Evolutionary conservation across 106 monocot species (phyloP).

Genomic region (Platanthera zijinensis): DNA sequence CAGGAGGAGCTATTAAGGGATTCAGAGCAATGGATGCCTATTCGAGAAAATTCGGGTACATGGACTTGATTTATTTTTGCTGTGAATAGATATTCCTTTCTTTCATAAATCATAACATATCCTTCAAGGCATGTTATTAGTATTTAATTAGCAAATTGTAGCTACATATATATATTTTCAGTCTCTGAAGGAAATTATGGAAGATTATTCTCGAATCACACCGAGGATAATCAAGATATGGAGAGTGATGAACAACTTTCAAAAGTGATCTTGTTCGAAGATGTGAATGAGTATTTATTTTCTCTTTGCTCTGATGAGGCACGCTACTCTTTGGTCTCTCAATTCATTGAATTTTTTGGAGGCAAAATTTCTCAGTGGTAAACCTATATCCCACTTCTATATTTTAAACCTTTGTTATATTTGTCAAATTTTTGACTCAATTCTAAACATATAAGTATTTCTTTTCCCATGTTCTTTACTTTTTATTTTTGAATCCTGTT

Average conservation of each 20-base stretch:
- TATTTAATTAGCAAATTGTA: neutral
- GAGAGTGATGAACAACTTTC: slow-evolving; percentile 63
- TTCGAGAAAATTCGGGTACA: slow-evolving; percentile 66
- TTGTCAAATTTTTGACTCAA: neutral
- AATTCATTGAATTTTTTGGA: slow-evolving; percentile 87
- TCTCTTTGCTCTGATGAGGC: slow-evolving; percentile 69
- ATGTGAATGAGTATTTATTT: slow-evolving; percentile 81
- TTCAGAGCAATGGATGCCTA: slow-evolving; percentile 84
- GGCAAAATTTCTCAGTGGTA: slow-evolving; percentile 78
- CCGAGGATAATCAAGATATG: slow-evolving; percentile 26
- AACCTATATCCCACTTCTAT: slow-evolving; percentile 5
- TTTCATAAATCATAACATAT: slow-evolving; percentile 10
- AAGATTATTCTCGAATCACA: neutral
- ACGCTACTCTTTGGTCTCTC: slow-evolving; percentile 61
- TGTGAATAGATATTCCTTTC: slow-evolving; percentile 7
- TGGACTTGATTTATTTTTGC: slow-evolving; percentile 16
- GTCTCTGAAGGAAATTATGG: slow-evolving; percentile 17
- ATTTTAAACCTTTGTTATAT: neutral
- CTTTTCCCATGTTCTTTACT: neutral
- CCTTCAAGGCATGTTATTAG: neutral
- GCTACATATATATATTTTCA: neutral
- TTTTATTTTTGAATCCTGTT: neutral
- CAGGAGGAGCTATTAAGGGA: slow-evolving; percentile 65
- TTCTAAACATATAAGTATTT: neutral
- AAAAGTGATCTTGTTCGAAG: slow-evolving; percentile 84